Evolutionary conservation across 805 yeast species (phyloP).

Genomic region (Pichia cephalocereana): DNA sequence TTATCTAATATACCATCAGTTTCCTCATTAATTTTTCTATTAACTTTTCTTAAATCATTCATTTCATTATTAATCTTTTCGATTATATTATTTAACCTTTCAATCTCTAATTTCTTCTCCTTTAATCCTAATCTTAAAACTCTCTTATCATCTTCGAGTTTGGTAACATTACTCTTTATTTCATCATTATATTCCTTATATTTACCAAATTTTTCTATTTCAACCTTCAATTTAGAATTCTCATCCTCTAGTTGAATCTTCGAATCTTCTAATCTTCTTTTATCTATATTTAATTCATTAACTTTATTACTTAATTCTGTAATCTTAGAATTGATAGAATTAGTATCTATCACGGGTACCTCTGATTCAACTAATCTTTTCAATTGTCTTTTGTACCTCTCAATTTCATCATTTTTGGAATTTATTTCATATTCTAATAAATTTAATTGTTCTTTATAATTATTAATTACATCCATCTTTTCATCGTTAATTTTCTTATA

Average conservation of each 20-base stretch:
- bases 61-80: neutral
- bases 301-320: slow-evolving; percentile 1
- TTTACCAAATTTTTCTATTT: neutral
- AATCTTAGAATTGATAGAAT: slow-evolving; percentile 1
- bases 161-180: slow-evolving; percentile 13
- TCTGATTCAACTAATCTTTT: neutral
- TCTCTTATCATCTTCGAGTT: neutral
- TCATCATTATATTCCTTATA: slow-evolving; percentile 3
- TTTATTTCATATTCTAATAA: slow-evolving; percentile 11
- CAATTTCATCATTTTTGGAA: slow-evolving; percentile 9
- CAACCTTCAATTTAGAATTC: neutral
- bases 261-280: neutral
- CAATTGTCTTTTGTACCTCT: neutral
- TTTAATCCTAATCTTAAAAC: slow-evolving; percentile 7
- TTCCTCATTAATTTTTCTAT: neutral
- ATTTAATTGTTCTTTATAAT: slow-evolving; percentile 4
- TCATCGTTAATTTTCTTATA: slow-evolving; percentile 23
- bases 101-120: slow-evolving; percentile 10
- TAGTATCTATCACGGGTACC: neutral
- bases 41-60: neutral
- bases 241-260: neutral
- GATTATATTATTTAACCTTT: slow-evolving; percentile 6
- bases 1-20: neutral
- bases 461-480: slow-evolving; percentile 16
- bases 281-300: slow-evolving; percentile 1